A percentile compares a stretch with the other conserved stretches of the same genome.
Conservation (phyloP, 176 grass and related monocot genomes). For the Phragmites australis region DNA sequence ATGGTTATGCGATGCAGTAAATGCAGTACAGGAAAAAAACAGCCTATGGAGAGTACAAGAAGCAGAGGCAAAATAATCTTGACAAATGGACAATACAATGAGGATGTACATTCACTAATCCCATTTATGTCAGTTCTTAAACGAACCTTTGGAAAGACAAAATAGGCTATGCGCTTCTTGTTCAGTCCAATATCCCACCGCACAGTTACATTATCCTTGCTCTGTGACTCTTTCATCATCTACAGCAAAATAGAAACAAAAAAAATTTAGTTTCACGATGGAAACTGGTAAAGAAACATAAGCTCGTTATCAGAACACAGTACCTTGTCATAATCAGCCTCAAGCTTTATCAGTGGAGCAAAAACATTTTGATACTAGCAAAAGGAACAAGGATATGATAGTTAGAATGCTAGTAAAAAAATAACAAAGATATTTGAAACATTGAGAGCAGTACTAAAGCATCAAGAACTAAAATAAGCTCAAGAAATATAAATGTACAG, state of each 20-base stretch:
- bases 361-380: constrained; percentile 99
- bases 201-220: constrained; percentile 95
- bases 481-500: not conserved
- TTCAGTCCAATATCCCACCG: constrained; percentile 98
- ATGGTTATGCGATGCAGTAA: too few species aligned
- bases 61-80: not conserved
- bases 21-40: not conserved
- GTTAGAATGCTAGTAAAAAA: constrained; percentile 31
- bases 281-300: constrained; percentile 8
- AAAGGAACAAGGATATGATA: constrained; percentile 3
- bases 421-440: not conserved
- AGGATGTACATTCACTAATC: not conserved
- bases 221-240: constrained; percentile 99
- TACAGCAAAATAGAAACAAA: constrained; percentile 40
- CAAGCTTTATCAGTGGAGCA: constrained; percentile 95
- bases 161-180: constrained; percentile 97
- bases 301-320: not conserved
- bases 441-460: not conserved
- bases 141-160: constrained; percentile 96
- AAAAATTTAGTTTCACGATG: not conserved
- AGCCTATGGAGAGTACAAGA: not conserved
- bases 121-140: constrained; percentile 19
- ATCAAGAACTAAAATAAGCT: constrained; percentile 28
- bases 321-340: constrained; percentile 99
- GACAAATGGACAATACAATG: not conserved